Percentiles rank a stretch among this genome's conserved stretches.
phyloP scores from a whole-genome alignment of 345 rosid genomes.

The Pelargonium nanum region DNA sequence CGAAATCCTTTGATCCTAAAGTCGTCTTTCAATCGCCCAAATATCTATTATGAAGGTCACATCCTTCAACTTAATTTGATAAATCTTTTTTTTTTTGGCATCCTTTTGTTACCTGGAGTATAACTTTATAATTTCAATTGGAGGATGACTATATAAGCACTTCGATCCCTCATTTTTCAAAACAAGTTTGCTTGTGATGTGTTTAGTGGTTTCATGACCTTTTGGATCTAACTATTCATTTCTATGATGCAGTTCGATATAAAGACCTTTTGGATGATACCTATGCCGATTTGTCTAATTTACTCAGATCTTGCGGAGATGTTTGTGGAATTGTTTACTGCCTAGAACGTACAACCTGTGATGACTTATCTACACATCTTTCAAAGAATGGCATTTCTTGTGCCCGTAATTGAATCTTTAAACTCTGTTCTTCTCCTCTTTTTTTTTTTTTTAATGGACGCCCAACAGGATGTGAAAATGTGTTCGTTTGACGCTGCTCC shows the following conservation, averaged over 20 bases:
- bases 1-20: slow-evolving; percentile 67
- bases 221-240: slow-evolving; percentile 26
- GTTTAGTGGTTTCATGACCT: not conserved
- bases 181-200: not conserved
- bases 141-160: not conserved
- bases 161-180: not conserved
- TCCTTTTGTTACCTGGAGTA: not conserved
- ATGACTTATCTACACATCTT: slow-evolving; percentile 68
- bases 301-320: slow-evolving; percentile 56
- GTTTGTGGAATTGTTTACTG: slow-evolving; percentile 87
- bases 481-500: no score
- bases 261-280: slow-evolving; percentile 75
- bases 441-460: no score
- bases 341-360: slow-evolving; percentile 90
- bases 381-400: slow-evolving; percentile 63
- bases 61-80: slow-evolving; percentile 12
- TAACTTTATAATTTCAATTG: no score
- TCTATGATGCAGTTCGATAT: slow-evolving; percentile 60
- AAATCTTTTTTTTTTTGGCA: not conserved
- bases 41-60: slow-evolving; percentile 83
- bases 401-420: slow-evolving; percentile 44
- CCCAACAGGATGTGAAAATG: no score
- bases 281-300: slow-evolving; percentile 58
- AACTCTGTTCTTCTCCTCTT: slow-evolving; percentile 3
- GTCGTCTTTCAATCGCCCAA: slow-evolving; percentile 92